Evolutionary conservation across 164 flowering plant species (phyloP), one percentile per base, ranked within the genome.

Genomic region (Taxillus chinensis): DNA sequence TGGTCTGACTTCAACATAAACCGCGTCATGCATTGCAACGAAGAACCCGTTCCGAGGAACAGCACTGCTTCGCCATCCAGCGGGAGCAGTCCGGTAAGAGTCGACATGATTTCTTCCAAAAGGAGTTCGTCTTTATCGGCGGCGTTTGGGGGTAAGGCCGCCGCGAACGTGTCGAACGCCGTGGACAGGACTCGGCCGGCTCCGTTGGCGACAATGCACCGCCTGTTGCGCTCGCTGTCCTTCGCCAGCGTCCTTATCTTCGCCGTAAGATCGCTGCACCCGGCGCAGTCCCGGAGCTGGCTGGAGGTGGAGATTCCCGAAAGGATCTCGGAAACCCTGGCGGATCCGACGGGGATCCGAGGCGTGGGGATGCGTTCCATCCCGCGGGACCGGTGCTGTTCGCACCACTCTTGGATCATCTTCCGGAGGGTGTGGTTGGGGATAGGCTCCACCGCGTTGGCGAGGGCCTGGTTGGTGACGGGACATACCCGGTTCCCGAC

Each of bases 391-490:
- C 74, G 59, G 39, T 87, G 85, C 57, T 75, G 75, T 12, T 85
- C 96, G 63, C 96, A 86, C 98, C 96, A 92, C 12, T 83, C 86
- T 50, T 92, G 98, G 4, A 89, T 87, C 92, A 87, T 83, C 60
- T 61, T 76, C 16, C 95, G 41, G 0, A 92, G 67, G 49, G 82
- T 43, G 63, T 89, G 96, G 55, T 92, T 92, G 0, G 98, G 98
- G 2, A 84, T 74, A 7, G 68, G 82, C 27, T 92, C 98, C 8
- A 74, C 41, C 27, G 27, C 27, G 15, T 61, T 75, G 0, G 5
- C 64, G 57, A 92, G 60, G 0, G 39, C 70, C 56, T 74, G 84
- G 27, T 84, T 86, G 5, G 98, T 86, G 12, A 77, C 73, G 1
- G 98, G 98, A 62, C 98, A 92, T 0, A 83, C 83, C 5, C 38